Percentiles rank a stretch among this genome's conserved stretches.
phyloP scores from a whole-genome alignment of 202 grass and related monocot genomes.

The Panicum hallii region DNA sequence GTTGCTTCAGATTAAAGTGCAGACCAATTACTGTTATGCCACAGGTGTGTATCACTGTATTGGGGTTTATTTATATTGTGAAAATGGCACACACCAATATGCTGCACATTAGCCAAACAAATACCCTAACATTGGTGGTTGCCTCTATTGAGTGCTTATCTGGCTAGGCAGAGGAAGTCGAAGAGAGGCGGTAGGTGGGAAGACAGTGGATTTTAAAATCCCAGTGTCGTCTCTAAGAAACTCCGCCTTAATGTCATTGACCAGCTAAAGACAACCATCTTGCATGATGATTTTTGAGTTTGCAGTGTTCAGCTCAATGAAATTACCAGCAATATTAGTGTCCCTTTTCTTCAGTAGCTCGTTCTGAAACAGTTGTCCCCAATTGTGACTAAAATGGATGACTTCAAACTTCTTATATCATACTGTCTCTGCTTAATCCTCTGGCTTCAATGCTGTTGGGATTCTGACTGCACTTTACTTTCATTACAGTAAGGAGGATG shows the following conservation, averaged over 20 bases:
- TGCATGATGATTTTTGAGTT: conserved; percentile 26
- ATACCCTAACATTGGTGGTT: neutral
- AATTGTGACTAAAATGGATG: conserved; percentile 9
- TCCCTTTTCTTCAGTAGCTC: neutral
- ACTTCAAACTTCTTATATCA: conserved; percentile 9
- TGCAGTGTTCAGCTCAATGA: conserved; percentile 13
- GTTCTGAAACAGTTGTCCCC: neutral
- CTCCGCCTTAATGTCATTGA: no score
- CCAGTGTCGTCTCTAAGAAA: neutral
- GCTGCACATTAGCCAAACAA: neutral
- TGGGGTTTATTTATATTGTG: neutral
- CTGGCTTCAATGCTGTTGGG: conserved; percentile 9
- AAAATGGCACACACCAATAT: neutral
- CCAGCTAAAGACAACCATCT: neutral
- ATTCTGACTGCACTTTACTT: conserved; percentile 36
- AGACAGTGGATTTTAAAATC: conserved; percentile 9
- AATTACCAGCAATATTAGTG: conserved; percentile 10
- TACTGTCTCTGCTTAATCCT: conserved; percentile 9
- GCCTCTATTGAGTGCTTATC: conserved; percentile 9
- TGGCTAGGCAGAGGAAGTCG: neutral
- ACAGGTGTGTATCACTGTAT: neutral
- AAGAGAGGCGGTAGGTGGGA: neutral
- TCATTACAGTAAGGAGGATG: conserved; percentile 87
- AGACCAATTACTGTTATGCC: neutral
- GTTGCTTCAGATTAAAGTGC: neutral